Evolutionary conservation across 164 flowering plant species (phyloP).

Genomic region (Platanus orientalis): DNA sequence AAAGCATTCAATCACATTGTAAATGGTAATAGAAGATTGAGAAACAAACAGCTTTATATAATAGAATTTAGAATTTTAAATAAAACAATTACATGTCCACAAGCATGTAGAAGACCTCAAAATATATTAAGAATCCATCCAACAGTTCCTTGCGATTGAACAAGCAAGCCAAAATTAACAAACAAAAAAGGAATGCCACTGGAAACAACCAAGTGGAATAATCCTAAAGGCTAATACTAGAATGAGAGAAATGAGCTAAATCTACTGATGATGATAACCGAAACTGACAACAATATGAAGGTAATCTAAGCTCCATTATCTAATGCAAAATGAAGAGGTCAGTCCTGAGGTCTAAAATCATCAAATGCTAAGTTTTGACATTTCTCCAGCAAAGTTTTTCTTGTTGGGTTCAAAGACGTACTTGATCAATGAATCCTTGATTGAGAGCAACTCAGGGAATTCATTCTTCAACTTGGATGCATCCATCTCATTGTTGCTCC

Average conservation of each 20-base stretch:
- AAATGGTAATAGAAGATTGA: too few species aligned
- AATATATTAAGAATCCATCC: background rate
- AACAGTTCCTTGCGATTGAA: background rate
- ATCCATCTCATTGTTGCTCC: slow-evolving; percentile 78
- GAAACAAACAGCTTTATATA: background rate
- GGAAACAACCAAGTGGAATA: background rate
- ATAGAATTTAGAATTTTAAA: background rate
- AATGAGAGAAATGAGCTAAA: background rate
- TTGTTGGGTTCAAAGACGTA: slow-evolving; percentile 64
- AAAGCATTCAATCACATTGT: too few species aligned
- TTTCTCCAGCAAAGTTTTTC: slow-evolving; percentile 15
- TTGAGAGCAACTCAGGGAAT: slow-evolving; percentile 62
- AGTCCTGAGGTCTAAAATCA: background rate
- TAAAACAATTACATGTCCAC: background rate
- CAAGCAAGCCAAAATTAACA: background rate
- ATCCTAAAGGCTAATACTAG: background rate
- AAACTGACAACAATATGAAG: background rate
- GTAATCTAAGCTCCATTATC: background rate
- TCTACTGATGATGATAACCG: background rate
- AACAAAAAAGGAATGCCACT: background rate
- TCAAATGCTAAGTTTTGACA: background rate
- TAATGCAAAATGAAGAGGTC: background rate
- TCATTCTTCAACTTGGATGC: slow-evolving; percentile 59
- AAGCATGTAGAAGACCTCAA: background rate
- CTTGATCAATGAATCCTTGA: slow-evolving; percentile 66